Evolutionary conservation across 1,284 basidiomycete species (phyloP).

Genomic region (Moesziomyces aphidis): DNA sequence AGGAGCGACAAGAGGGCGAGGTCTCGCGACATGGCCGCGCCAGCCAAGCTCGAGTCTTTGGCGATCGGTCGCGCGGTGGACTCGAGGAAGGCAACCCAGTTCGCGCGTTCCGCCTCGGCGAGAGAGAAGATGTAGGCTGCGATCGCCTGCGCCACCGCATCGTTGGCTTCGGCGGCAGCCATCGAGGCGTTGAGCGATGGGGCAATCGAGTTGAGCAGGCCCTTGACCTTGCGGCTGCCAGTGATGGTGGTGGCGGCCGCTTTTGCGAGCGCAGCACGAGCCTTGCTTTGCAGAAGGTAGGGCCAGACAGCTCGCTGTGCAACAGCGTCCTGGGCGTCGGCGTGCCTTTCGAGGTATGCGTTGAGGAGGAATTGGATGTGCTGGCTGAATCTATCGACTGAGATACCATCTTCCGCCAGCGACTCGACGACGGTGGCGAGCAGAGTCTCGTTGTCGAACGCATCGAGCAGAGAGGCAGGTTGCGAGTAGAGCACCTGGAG

Average conservation of each 20-base stretch:
- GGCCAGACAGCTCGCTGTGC: conserved; percentile 40
- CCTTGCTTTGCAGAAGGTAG: conserved; percentile 20
- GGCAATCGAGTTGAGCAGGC: conserved; percentile 11
- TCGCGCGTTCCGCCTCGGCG: conserved; percentile 4
- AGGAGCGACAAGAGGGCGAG: conserved; percentile 34
- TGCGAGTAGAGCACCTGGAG: conserved; percentile 49
- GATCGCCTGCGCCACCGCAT: conserved; percentile 15
- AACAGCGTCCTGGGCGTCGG: conserved; percentile 15
- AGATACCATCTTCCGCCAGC: conserved; percentile 15
- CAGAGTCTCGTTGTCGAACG: conserved; percentile 30
- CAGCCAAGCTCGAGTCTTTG: conserved; percentile 1
- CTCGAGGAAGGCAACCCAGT: conserved; percentile 28
- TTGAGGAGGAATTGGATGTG: conserved; percentile 41
- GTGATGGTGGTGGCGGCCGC: conserved; percentile 11
- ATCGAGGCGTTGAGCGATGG: conserved; percentile 5
- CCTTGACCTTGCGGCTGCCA: conserved; percentile 9
- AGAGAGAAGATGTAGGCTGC: conserved; percentile 11
- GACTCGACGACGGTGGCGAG: conserved; percentile 41
- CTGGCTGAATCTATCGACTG: conserved; percentile 23
- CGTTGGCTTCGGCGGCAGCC: conserved; percentile 19
- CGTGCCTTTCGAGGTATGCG: conserved; percentile 18
- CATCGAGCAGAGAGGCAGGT: conserved; percentile 27
- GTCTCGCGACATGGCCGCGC: conserved; percentile 22
- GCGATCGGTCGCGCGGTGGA: conserved; percentile 6
- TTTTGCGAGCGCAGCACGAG: conserved; percentile 9